A percentile compares a stretch with the other conserved stretches of the same genome.
phyloP scores from a whole-genome alignment of 2,329 filamentous ascomycete species.

The Sclerotinia borealis region DNA sequence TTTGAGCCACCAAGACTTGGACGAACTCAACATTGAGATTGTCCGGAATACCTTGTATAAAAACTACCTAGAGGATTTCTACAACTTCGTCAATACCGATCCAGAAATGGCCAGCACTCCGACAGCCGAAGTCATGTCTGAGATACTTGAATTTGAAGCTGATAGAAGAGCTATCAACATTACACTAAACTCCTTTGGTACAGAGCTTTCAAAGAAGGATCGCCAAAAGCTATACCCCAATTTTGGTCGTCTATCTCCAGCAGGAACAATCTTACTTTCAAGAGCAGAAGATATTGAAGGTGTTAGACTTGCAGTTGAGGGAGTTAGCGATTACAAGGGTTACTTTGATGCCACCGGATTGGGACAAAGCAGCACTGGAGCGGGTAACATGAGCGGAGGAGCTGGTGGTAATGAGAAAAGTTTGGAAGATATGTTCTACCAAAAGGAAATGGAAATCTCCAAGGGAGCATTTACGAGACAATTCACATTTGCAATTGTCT shows the following conservation, averaged over 20 bases:
- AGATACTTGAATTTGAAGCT: conserved; percentile 94
- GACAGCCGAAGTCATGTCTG: conserved; percentile 89
- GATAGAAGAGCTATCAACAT: conserved; percentile 98
- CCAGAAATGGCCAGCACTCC: conserved; percentile 82
- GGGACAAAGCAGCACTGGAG: conserved; percentile 65
- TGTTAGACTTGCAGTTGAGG: conserved; percentile 87
- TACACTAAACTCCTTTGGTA: conserved; percentile 96
- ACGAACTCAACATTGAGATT: conserved; percentile 99
- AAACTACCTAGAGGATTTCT: conserved; percentile 98
- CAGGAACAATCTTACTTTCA: conserved; percentile 91
- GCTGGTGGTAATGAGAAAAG: conserved; percentile 78
- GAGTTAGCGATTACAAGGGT: conserved; percentile 84
- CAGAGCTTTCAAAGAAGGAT: conserved; percentile 87
- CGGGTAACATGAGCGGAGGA: conserved; percentile 79
- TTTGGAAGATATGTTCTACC: conserved; percentile 95
- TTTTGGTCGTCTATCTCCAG: conserved; percentile 87
- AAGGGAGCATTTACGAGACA: conserved; percentile 94
- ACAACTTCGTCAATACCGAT: conserved; percentile 87
- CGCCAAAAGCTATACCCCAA: conserved; percentile 93
- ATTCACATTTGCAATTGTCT: conserved; percentile 91
- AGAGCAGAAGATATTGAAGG: conserved; percentile 92
- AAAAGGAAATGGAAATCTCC: conserved; percentile 98
- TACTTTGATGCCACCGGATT: conserved; percentile 92
- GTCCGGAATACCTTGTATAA: conserved; percentile 98
- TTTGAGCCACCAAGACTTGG: conserved; percentile 90